These are phyloP conservation scores for Lasiodiplodia sp. DNA, from an alignment of 2,329 filamentous ascomycete genomes.

Conservation along the genomic window DNA sequence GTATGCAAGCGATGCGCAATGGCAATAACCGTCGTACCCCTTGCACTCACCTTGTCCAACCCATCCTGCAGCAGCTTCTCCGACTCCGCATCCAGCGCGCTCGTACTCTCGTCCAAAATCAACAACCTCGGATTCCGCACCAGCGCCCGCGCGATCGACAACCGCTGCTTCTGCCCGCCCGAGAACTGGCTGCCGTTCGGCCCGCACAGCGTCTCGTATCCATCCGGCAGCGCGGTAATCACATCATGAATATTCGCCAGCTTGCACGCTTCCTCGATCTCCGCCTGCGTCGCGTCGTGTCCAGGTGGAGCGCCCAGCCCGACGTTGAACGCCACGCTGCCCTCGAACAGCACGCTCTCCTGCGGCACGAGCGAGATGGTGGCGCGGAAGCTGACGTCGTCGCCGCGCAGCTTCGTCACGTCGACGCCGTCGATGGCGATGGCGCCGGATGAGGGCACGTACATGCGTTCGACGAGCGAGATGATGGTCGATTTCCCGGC, in stretches of 20 bases:
- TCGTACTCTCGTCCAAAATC: slow-evolving; percentile 53
- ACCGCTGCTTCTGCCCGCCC: slow-evolving; percentile 52
- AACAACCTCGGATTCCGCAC: slow-evolving; percentile 52
- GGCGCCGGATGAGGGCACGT: slow-evolving; percentile 57
- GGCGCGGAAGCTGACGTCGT: neutral
- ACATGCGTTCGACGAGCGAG: slow-evolving; percentile 61
- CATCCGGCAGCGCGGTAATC: slow-evolving; percentile 67
- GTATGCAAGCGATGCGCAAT: slow-evolving; percentile 55
- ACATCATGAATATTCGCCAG: slow-evolving; percentile 76
- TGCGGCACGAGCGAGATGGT: slow-evolving; percentile 57
- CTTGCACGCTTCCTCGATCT: slow-evolving; percentile 71
- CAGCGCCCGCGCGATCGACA: slow-evolving; percentile 53
- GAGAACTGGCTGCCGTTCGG: slow-evolving; percentile 51
- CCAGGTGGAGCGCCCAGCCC: slow-evolving; percentile 60
- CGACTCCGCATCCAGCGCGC: slow-evolving; percentile 52
- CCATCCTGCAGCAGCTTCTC: slow-evolving; percentile 51
- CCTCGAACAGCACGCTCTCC: slow-evolving; percentile 57
- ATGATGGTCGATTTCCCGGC: slow-evolving; percentile 73
- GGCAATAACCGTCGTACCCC: slow-evolving; percentile 51
- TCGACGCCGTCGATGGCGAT: slow-evolving; percentile 60
- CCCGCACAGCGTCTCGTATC: slow-evolving; percentile 66
- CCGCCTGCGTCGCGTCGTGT: slow-evolving; percentile 62
- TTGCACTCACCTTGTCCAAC: slow-evolving; percentile 44
- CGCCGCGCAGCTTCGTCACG: slow-evolving; percentile 57
- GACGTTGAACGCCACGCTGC: slow-evolving; percentile 57